A percentile compares a stretch with the other conserved stretches of the same genome.
These are phyloP conservation scores for Pseudocercospora fijiensis DNA, from an alignment of 2,329 filamentous ascomycete species.

Conservation along the genomic window DNA sequence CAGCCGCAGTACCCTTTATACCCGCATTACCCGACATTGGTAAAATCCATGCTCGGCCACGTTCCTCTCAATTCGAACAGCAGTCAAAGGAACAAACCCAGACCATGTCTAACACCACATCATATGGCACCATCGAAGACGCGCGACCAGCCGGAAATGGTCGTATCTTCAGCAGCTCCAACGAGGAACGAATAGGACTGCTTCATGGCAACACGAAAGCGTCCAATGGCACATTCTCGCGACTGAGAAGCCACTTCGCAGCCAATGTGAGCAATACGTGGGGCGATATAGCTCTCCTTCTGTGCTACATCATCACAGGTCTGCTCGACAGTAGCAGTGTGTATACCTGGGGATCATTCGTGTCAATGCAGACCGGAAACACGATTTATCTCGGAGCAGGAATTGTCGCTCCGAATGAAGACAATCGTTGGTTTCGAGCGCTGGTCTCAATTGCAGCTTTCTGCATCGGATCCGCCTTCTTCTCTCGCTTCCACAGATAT, in stretches of 20 bases:
- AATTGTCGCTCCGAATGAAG: constrained; percentile 51
- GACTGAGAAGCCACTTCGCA: constrained; percentile 37
- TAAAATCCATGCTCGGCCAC: neutral
- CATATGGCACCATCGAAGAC: constrained; percentile 23
- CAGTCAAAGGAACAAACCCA: neutral
- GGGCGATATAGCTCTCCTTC: constrained; percentile 67
- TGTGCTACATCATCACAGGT: constrained; percentile 75
- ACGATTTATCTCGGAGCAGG: constrained; percentile 77
- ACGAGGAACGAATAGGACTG: constrained; percentile 24
- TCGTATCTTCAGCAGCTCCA: constrained; percentile 20
- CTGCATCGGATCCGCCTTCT: constrained; percentile 69
- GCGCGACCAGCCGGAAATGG: constrained; percentile 1
- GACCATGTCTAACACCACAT: constrained; percentile 17
- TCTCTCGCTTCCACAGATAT: constrained; percentile 65
- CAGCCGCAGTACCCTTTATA: constrained; percentile 12
- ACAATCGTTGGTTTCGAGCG: constrained; percentile 68
- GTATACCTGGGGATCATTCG: constrained; percentile 75
- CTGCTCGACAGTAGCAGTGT: constrained; percentile 74
- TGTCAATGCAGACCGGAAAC: constrained; percentile 80
- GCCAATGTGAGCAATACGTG: constrained; percentile 60
- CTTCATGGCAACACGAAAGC: constrained; percentile 15
- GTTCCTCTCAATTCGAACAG: neutral
- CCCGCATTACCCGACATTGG: constrained; percentile 11
- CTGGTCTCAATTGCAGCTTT: constrained; percentile 69
- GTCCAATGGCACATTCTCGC: neutral